These are phyloP conservation scores for Apiospora arundinis DNA, from an alignment of 2,329 filamentous ascomycete genomes.

Conservation along the genomic window DNA sequence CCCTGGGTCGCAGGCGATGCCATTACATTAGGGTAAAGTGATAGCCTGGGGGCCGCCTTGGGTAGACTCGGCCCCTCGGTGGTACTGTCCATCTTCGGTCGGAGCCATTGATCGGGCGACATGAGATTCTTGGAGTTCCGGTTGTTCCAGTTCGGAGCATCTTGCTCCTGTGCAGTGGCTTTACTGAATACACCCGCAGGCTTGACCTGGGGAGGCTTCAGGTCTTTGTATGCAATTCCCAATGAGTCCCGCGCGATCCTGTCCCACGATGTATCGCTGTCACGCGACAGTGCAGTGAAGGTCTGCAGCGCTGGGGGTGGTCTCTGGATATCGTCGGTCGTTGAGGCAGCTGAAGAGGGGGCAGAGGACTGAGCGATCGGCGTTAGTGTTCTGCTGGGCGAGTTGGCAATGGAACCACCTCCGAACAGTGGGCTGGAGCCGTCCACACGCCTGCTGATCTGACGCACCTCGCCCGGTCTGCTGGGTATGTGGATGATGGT, in stretches of 20 bases:
- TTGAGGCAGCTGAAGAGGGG: conserved; percentile 19
- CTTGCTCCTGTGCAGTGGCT: conserved; percentile 31
- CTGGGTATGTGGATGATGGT: conserved; percentile 43
- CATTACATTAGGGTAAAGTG: background rate
- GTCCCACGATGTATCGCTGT: conserved; percentile 36
- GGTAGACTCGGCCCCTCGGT: background rate
- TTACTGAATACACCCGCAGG: conserved; percentile 41
- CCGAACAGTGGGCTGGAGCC: conserved; percentile 37
- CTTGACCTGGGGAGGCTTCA: conserved; percentile 19
- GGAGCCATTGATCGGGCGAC: conserved; percentile 9
- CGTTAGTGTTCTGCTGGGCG: conserved; percentile 34
- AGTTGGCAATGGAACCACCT: conserved; percentile 33
- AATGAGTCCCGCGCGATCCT: conserved; percentile 34
- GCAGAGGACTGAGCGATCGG: conserved; percentile 23
- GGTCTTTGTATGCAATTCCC: conserved; percentile 38
- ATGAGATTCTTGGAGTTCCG: conserved; percentile 20
- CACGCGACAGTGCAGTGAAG: conserved; percentile 22
- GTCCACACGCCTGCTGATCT: conserved; percentile 35
- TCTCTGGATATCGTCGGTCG: conserved; percentile 24
- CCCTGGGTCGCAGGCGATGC: background rate
- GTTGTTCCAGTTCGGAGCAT: background rate
- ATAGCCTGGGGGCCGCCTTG: background rate
- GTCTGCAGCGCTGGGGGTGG: conserved; percentile 26
- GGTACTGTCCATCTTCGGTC: background rate
- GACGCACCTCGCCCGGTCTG: conserved; percentile 37